These are phyloP conservation scores for Globisporangium sylvaticum DNA, from an alignment of 352 stramenopile species.

Conservation along the genomic window DNA sequence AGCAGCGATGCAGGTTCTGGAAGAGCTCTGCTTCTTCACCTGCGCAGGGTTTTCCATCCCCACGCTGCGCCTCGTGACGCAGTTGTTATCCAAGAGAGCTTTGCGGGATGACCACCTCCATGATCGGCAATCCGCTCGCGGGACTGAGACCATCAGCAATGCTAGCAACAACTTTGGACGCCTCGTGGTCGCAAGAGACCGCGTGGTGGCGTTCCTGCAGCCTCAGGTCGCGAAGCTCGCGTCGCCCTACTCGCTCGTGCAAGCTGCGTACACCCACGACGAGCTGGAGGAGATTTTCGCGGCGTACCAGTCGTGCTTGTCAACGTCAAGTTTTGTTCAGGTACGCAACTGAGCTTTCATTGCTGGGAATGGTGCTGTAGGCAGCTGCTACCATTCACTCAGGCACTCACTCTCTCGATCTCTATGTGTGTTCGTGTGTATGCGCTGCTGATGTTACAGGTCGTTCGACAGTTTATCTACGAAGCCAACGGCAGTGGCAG, in stretches of 20 bases:
- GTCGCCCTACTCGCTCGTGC: not conserved
- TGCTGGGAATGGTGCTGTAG: not conserved
- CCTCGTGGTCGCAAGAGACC: conserved; percentile 1
- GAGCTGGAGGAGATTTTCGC: conserved; percentile 15
- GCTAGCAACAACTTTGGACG: not conserved
- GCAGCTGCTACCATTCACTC: not conserved
- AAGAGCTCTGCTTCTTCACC: conserved; percentile 14
- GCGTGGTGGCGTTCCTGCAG: conserved; percentile 12
- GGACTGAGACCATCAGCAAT: not conserved
- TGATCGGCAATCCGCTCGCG: too few relatives aligned
- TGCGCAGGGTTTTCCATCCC: conserved; percentile 11
- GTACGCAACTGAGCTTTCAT: not conserved
- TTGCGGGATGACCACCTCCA: not conserved
- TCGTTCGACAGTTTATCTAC: conserved; percentile 18
- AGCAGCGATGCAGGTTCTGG: conserved; percentile 1
- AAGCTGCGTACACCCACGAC: not conserved
- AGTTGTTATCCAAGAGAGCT: conserved; percentile 1
- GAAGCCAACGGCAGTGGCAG: conserved; percentile 5
- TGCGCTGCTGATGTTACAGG: conserved; percentile 1
- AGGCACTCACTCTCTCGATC: not conserved
- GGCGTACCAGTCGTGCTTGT: conserved; percentile 16
- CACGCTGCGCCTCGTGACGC: conserved; percentile 5
- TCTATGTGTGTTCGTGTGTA: not conserved
- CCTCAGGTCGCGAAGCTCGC: conserved; percentile 9
- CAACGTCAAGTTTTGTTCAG: conserved; percentile 6